Conservation (phyloP, 768 basidiomycete species). For the Lactarius evosmus region DNA sequence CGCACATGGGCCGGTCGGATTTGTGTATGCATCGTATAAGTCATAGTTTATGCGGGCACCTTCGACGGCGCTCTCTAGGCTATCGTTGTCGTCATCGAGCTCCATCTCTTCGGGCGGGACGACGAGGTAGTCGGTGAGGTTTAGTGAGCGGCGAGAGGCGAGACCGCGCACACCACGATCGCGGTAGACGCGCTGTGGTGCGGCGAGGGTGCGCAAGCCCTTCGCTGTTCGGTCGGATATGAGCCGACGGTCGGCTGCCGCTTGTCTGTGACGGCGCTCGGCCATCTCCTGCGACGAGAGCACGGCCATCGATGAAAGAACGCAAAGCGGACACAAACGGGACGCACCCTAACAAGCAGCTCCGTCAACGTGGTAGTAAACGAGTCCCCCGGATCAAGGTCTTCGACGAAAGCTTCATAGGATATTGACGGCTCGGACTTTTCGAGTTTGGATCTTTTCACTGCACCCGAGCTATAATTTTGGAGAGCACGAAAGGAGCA, state of each 20-base stretch:
- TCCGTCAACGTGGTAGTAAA: conserved; percentile 76
- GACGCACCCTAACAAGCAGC: conserved; percentile 70
- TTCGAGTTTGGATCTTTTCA: conserved; percentile 65
- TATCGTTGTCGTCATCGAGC: conserved; percentile 58
- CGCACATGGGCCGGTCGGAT: conserved; percentile 14
- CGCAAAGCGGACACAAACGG: neutral
- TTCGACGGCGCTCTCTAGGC: conserved; percentile 48
- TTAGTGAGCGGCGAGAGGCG: conserved; percentile 30
- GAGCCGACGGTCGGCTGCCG: conserved; percentile 50
- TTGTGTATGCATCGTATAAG: conserved; percentile 57
- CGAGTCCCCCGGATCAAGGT: conserved; percentile 74
- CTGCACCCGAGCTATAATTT: conserved; percentile 58
- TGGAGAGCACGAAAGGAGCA: neutral
- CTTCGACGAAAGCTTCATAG: conserved; percentile 73
- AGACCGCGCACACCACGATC: conserved; percentile 28
- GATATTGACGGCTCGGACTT: conserved; percentile 60
- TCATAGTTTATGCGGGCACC: conserved; percentile 58
- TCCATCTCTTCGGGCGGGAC: conserved; percentile 55
- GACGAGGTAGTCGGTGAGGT: conserved; percentile 52
- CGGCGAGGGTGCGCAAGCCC: conserved; percentile 56
- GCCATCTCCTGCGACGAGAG: conserved; percentile 59
- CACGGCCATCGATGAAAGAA: conserved; percentile 14
- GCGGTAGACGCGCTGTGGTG: conserved; percentile 52
- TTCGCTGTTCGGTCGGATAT: conserved; percentile 68
- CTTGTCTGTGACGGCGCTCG: conserved; percentile 60